These are phyloP conservation scores for Areca catechu DNA, from an alignment of 176 grass and related monocot species.

Conservation along the genomic window DNA sequence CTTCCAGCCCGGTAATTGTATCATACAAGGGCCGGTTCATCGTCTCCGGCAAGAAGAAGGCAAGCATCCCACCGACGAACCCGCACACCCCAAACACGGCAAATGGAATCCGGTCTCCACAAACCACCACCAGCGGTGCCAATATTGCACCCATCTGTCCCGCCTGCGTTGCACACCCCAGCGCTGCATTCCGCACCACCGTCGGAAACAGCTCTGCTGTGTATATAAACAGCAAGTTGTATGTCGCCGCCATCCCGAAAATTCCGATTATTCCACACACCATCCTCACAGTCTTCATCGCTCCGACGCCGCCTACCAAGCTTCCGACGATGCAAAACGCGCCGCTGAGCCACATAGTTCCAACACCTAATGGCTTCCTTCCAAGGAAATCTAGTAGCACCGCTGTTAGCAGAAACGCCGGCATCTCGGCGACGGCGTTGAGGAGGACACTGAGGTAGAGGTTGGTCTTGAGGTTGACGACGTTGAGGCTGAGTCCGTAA, in stretches of 20 bases:
- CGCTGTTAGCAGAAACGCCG: conserved; percentile 46
- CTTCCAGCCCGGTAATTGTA: conserved; percentile 61
- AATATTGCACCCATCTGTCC: conserved; percentile 65
- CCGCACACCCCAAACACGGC: conserved; percentile 51
- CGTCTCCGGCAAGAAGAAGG: conserved; percentile 65
- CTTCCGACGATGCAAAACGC: conserved; percentile 45
- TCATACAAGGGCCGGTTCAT: conserved; percentile 73
- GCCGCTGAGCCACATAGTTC: conserved; percentile 65
- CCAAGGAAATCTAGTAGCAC: conserved; percentile 46
- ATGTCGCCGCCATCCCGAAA: conserved; percentile 79
- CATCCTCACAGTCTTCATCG: conserved; percentile 45
- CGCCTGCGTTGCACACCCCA: conserved; percentile 49
- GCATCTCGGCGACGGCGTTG: conserved; percentile 71
- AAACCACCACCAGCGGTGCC: conserved; percentile 66
- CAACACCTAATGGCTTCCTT: conserved; percentile 40
- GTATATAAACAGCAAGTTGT: conserved; percentile 75
- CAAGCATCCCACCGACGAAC: conserved; percentile 36
- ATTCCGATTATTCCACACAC: conserved; percentile 60
- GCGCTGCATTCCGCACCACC: conserved; percentile 56
- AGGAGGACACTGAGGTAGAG: conserved; percentile 55
- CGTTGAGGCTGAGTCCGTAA: conserved; percentile 85
- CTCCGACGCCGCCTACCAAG: conserved; percentile 14
- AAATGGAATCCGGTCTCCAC: conserved; percentile 52
- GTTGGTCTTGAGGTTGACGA: conserved; percentile 85
- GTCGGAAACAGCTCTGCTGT: conserved; percentile 85